Percentiles rank a stretch among this genome's conserved stretches.
Conservation (phyloP, 2,329 filamentous ascomycete species). For the Blastomyces gilchristii region DNA sequence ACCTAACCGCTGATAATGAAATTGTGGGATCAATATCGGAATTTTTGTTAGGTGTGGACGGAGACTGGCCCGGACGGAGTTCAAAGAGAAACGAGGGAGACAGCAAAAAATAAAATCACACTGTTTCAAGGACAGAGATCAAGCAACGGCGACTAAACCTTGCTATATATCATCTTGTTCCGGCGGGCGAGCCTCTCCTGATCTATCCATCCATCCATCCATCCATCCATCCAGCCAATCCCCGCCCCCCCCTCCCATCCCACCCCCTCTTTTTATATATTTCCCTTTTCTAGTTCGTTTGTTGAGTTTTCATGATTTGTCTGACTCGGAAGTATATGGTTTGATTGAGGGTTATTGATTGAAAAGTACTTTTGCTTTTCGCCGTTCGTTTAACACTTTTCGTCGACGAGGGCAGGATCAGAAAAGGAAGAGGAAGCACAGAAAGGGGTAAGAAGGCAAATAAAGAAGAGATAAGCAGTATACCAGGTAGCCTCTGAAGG, state of each 20-base stretch:
- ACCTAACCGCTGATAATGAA: constrained; percentile 4
- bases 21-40: constrained; percentile 3
- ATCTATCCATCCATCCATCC: background rate
- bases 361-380: constrained; percentile 1
- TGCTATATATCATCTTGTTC: background rate
- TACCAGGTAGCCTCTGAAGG: background rate
- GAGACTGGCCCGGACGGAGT: background rate
- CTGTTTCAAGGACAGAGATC: background rate
- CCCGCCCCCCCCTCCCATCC: too few relatives aligned
- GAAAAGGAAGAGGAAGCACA: background rate
- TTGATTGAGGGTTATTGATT: background rate
- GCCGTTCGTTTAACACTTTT: background rate
- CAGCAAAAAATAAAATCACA: background rate
- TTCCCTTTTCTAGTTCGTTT: background rate
- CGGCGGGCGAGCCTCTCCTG: background rate
- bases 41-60: background rate
- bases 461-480: background rate
- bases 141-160: background rate
- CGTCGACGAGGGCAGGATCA: too few relatives aligned
- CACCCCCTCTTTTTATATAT: background rate
- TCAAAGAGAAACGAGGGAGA: background rate
- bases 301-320: background rate
- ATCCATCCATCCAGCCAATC: background rate
- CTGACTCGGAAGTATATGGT: background rate
- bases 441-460: background rate